Evolutionary conservation across 495 filamentous ascomycete species (phyloP), one percentile per base, ranked within the genome.

Genomic region (Trichoderma orchidacearum): DNA sequence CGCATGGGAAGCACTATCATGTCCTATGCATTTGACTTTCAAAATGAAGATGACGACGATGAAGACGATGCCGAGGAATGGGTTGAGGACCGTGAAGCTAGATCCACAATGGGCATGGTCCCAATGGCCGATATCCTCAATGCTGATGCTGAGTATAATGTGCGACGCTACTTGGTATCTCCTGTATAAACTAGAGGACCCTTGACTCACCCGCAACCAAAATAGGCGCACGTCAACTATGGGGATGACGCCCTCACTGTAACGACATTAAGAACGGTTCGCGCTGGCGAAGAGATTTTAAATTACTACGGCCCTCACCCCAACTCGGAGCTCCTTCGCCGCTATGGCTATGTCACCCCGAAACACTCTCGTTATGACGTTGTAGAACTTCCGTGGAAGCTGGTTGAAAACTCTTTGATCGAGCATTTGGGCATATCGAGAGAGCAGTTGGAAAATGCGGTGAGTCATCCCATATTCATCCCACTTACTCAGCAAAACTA

Each of bases 41-140:
- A 78, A 11, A 70, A 72, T 21, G 63, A 68, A 6, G 71, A 75
- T 6, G 70, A 78, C 0, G 72, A 77, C 0, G 74, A 72, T 11
- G 77, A 82, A 0, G 79, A 80, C 35, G 76, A 78, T 11, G 75
- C 73, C 27, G 82, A 85, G 21, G 84, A 78, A 17, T 78, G 81
- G 60, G 83, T 87, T 45, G 79, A 84, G 57, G 85, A 85, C 17
- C 82, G 86, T 57, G 85, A 85, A 27, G 83, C 83, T 54, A 69
- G 71, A 12, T 68, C 69, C 3, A 70, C 71, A 55, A 87, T 95
- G 66, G 89, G 86, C 45, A 92, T 97, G 89, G 85, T 97, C 9
- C 90, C 91, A 15, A 74, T 97, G 67, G 92, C 92, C 2, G 92
- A 97, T 66, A 82, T 95, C 60, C 78, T 96, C 12, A 97, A 97